Evolutionary conservation across 805 yeast species (phyloP), one percentile per base, ranked within the genome.

Genomic region (Maudiozyma saulgeensis): DNA sequence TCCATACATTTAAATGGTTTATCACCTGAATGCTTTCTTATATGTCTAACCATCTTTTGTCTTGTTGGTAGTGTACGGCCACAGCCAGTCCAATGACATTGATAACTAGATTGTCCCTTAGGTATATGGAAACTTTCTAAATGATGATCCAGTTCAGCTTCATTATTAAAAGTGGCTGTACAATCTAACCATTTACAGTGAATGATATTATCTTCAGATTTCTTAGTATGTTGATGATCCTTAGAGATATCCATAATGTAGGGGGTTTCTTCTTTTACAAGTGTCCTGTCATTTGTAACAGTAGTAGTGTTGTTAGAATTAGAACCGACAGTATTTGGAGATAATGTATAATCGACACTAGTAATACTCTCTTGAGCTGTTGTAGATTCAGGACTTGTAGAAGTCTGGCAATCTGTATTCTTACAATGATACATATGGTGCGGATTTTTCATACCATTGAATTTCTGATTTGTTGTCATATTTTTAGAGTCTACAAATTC

Each of bases 11-110:
- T 71, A 63, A 76, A 84, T 0, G 97, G 97, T 62, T 83, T 81
- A 63, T 84, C 81, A 51, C 83, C 81, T 0, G 98, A 87, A 64
- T 93, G 99, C 4, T 84, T 83, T 65, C 85, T 93, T 45, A 93
- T 69, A 68, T 91, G 99, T 41, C 99, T 76, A 15, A 85, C 68
- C 8, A 89, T 69, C 66, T 91, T 93, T 58, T 91, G 98, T 31
- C 93, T 74, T 63, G 91, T 98, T 9, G 77, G 67, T 61, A 91
- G 93, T 28, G 67, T 63, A 38, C 96, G 76, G 21, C 75, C 76
- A 66, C 99, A 93, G 2, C 78, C 83, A 9, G 73, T 64, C 99
- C 99, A 93, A 40, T 67, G 59, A 62, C 99, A 93, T 13, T 66
- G 64, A 60, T 90, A 88, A 21, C 69, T 65, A 1, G 84, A 76